Evolutionary conservation across 2,329 filamentous ascomycete species (phyloP).

Genomic region (Volutella citrinella): DNA sequence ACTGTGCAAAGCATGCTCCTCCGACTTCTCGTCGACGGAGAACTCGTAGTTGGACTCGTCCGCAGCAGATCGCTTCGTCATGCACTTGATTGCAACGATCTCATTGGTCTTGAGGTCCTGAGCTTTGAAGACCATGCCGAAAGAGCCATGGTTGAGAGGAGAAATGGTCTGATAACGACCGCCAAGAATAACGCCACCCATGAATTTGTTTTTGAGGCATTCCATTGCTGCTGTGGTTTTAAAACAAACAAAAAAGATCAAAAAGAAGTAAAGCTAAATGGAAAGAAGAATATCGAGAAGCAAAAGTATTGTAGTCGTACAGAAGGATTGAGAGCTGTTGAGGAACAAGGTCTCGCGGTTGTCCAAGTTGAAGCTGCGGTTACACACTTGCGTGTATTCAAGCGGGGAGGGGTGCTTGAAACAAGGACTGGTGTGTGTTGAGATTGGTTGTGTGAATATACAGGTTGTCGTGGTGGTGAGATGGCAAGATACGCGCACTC

Average conservation of each 20-base stretch:
- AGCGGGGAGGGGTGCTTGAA: too few relatives aligned
- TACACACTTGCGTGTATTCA: too few relatives aligned
- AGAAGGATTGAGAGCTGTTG: conserved; percentile 16
- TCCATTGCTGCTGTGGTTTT: conserved; percentile 63
- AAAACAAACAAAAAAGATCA: conserved; percentile 13
- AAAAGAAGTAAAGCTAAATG: conserved; percentile 15
- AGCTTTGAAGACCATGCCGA: conserved; percentile 97
- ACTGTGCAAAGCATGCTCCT: conserved; percentile 77
- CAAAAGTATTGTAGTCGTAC: conserved; percentile 29
- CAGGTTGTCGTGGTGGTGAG: conserved; percentile 25
- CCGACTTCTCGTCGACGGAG: conserved; percentile 77
- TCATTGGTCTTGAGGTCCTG: conserved; percentile 74
- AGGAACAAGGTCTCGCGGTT: conserved; percentile 5
- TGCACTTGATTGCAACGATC: conserved; percentile 90
- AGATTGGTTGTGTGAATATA: conserved; percentile 33
- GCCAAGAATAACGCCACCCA: conserved; percentile 74
- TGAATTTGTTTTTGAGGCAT: conserved; percentile 81
- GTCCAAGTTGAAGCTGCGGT: conserved; percentile 12
- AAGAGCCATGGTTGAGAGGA: conserved; percentile 96
- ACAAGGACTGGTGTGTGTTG: conserved; percentile 13
- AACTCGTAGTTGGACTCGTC: conserved; percentile 60
- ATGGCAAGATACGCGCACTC: too few relatives aligned
- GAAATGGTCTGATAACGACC: conserved; percentile 89
- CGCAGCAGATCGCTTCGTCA: conserved; percentile 75
- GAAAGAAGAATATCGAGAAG: conserved; percentile 11